Evolutionary conservation across 2,329 filamentous ascomycete genomes (phyloP).

Genomic region (Alternaria longipes): DNA sequence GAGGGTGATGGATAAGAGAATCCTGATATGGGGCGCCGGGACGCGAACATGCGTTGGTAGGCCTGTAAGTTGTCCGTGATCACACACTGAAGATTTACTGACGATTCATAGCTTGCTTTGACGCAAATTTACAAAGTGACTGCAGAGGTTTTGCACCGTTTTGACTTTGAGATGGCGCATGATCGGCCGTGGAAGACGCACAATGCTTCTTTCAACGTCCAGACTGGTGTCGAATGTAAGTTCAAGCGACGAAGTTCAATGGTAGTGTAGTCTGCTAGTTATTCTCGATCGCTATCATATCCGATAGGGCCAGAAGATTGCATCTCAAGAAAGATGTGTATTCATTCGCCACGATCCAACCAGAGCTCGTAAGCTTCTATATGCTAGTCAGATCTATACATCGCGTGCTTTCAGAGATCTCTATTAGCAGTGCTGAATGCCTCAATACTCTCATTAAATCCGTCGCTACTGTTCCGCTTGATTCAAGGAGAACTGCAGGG

Average conservation of each 20-base stretch:
- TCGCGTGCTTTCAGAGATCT: not conserved
- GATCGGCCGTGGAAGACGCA: constrained; percentile 31
- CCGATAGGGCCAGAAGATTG: not conserved
- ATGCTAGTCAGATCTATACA: not conserved
- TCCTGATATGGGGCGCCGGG: constrained; percentile 69
- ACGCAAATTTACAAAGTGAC: constrained; percentile 35
- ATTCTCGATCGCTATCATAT: not conserved
- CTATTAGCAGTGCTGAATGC: not conserved
- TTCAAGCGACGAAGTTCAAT: constrained; percentile 12
- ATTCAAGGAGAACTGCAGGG: not conserved
- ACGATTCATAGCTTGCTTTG: constrained; percentile 16
- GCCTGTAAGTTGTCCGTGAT: constrained; percentile 50
- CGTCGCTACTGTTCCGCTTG: not conserved
- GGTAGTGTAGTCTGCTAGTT: not conserved
- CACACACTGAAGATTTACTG: not conserved
- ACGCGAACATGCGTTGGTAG: constrained; percentile 71
- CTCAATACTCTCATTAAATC: not conserved
- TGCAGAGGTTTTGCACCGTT: constrained; percentile 29
- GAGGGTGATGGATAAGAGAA: constrained; percentile 7
- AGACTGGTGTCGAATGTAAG: constrained; percentile 26
- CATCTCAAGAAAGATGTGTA: not conserved
- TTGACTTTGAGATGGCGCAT: constrained; percentile 30
- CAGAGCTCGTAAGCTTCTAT: not conserved
- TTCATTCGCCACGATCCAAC: not conserved
- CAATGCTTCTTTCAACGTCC: constrained; percentile 31